Conservation (phyloP, 805 yeast genomes). For the Kazachstania psychrophila region DNA sequence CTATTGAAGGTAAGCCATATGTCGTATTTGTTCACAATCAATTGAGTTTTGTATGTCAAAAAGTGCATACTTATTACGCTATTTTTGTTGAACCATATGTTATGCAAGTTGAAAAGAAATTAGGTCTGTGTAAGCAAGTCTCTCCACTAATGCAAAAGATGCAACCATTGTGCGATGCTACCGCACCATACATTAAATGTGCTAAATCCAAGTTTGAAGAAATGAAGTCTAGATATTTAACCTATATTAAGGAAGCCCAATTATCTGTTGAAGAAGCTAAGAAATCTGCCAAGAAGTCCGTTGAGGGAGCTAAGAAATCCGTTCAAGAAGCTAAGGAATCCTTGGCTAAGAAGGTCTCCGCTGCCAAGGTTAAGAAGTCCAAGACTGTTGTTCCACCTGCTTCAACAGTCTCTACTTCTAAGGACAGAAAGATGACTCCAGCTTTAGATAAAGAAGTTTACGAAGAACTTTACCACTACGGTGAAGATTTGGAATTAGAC, state of each 20-base stretch:
- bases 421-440: conserved; percentile 1
- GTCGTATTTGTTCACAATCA: neutral
- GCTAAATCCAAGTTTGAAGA: neutral
- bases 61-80: conserved; percentile 8
- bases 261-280: neutral
- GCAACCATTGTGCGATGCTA: conserved; percentile 3
- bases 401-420: neutral
- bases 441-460: neutral
- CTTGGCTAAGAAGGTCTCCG: neutral
- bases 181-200: neutral
- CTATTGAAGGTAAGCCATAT: neutral
- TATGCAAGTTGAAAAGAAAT: neutral
- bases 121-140: neutral
- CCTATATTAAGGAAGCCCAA: conserved; percentile 1
- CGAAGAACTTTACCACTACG: neutral
- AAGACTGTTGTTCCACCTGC: neutral
- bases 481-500: neutral
- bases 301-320: neutral
- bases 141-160: neutral
- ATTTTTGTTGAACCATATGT: conserved; percentile 9
- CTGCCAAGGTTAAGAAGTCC: neutral
- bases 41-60: neutral
- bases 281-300: neutral
- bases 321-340: neutral
- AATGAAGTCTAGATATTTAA: neutral